Evolutionary conservation across 208 protist genomes (phyloP), one percentile per base, ranked within the genome.

Genomic region (Crithidia brevicula): DNA sequence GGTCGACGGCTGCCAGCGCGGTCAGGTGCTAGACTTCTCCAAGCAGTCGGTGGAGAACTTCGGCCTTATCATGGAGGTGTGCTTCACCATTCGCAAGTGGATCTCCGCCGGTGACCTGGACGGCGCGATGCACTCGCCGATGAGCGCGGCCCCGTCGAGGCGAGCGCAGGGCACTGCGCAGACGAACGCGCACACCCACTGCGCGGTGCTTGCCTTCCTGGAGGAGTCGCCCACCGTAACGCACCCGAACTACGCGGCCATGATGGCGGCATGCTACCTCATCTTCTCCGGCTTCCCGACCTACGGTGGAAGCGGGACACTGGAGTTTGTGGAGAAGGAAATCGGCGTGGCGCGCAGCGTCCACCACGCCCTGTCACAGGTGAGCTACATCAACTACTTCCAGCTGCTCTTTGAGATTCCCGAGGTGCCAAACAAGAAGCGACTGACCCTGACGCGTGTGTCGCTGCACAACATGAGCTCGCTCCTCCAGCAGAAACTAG

Each of bases 361-460:
- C 13, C 87, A 79, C 61, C 85, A 90, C 64, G 73, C 74, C 0
- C 74, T 83, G 8, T 91, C 85, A 20, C 88, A 94, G 70, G 81
- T 88, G 78, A 85, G 72, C 61, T 94, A 91, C 69, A 81, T 84
- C 60, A 91, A 88, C 52, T 94, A 91, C 71, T 94, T 94, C 62
- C 85, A 86, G 66, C 74, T 94, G 27, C 81, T 94, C 49, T 83
- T 94, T 61, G 83, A 88, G 34, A 82, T 88, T 34, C 88, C 88
- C 0, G 74, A 81, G n/a, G 40, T 94, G 25, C 85, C 88, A 6
- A 91, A 85, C 52, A 74, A 74, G 30, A 78, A 79, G 47, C 79
- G 88, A 11, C 74, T 88, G 11, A 63, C 67, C 16, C 62, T 94
- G 46, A 57, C 53, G 4, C 72, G 74, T 2, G 71, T 90, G 9